These are phyloP conservation scores for Danielozyma ontarioensis DNA, from an alignment of 805 yeast genomes.

Conservation along the genomic window DNA sequence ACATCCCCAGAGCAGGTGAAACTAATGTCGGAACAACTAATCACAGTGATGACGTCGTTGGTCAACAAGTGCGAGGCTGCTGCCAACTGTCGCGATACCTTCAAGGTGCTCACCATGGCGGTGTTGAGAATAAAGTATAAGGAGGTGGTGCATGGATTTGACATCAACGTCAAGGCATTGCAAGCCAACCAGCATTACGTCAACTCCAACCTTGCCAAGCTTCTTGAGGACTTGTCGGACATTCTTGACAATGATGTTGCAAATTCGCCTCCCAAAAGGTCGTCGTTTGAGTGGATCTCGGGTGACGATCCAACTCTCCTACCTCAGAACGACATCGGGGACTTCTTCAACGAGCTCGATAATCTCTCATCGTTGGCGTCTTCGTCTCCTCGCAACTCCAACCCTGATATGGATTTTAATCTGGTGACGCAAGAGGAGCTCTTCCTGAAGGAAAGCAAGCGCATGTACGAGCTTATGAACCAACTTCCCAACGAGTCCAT, in stretches of 20 bases:
- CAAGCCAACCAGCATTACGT: constrained; percentile 14
- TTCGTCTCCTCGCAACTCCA: neutral
- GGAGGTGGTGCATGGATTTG: constrained; percentile 20
- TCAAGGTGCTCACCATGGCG: constrained; percentile 67
- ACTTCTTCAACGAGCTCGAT: constrained; percentile 46
- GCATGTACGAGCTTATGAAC: constrained; percentile 55
- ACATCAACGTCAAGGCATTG: constrained; percentile 3
- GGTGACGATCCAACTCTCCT: constrained; percentile 9
- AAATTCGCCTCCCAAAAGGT: neutral
- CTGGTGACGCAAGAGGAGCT: no score
- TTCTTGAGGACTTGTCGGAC: constrained; percentile 29
- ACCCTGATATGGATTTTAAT: no score
- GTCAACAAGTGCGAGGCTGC: constrained; percentile 78
- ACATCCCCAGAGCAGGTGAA: constrained; percentile 41
- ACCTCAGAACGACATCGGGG: constrained; percentile 23
- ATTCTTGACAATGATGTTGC: neutral
- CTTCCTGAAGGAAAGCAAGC: constrained; percentile 46
- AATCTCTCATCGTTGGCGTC: constrained; percentile 14
- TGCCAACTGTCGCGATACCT: constrained; percentile 60
- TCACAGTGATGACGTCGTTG: constrained; percentile 55
- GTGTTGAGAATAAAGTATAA: constrained; percentile 55
- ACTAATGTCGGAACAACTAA: constrained; percentile 49
- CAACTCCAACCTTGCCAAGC: constrained; percentile 32
- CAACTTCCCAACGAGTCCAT: constrained; percentile 62
- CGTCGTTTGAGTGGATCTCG: constrained; percentile 30